Conservation (phyloP, 305 asterid species). For the Stenogyne calaminthoides region DNA sequence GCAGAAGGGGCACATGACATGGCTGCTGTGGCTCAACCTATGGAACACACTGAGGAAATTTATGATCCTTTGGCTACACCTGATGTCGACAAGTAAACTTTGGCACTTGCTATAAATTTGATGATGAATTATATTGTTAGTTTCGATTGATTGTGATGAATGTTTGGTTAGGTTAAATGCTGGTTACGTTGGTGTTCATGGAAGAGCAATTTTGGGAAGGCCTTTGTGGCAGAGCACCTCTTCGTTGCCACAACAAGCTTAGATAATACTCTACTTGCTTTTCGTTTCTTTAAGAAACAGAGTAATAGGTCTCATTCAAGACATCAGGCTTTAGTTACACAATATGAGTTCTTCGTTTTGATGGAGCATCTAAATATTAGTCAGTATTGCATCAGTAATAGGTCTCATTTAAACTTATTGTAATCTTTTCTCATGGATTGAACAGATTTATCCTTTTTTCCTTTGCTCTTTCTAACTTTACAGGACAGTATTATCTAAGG, state of each 20-base stretch:
- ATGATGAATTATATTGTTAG: background rate
- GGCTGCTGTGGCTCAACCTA: slow-evolving; percentile 51
- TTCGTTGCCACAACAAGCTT: slow-evolving; percentile 46
- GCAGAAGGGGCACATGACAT: slow-evolving; percentile 74
- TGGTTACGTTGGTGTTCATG: slow-evolving; percentile 79
- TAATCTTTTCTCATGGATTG: background rate
- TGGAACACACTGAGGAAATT: slow-evolving; percentile 72
- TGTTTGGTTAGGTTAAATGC: slow-evolving; percentile 67
- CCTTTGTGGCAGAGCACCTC: slow-evolving; percentile 83
- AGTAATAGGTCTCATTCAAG: background rate
- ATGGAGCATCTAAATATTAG: background rate
- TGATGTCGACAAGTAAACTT: slow-evolving; percentile 74
- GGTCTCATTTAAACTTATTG: no score
- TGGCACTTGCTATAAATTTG: background rate
- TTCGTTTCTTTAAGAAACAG: background rate
- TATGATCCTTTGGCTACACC: slow-evolving; percentile 86
- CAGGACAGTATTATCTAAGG: no score
- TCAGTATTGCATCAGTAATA: background rate
- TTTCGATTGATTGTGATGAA: background rate
- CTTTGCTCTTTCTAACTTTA: no score
- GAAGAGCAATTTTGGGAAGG: slow-evolving; percentile 78
- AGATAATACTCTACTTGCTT: background rate
- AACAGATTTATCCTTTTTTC: background rate
- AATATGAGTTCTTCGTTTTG: background rate
- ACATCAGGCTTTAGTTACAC: background rate